Evolutionary conservation across 768 basidiomycete species (phyloP).

Genomic region (Hydnum rufescens): DNA sequence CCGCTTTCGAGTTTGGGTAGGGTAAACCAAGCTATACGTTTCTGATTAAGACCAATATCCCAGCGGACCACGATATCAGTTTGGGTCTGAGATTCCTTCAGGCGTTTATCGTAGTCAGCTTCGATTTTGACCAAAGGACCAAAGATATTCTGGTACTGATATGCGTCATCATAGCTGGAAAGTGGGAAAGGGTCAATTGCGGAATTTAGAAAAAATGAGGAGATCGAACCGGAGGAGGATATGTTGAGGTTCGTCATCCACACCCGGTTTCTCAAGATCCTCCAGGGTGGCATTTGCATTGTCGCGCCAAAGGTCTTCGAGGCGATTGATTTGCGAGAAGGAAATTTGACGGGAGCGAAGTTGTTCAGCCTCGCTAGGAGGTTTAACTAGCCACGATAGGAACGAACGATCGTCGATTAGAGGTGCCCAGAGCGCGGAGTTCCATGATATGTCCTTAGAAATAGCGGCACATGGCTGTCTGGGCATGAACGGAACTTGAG

Average conservation of each 20-base stretch:
- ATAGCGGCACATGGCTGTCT: slow-evolving; percentile 97
- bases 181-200: not conserved
- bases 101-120: slow-evolving; percentile 92
- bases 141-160: slow-evolving; percentile 99
- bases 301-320: slow-evolving; percentile 96
- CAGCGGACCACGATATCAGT: slow-evolving; percentile 90
- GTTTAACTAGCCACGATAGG: slow-evolving; percentile 97
- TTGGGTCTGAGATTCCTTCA: slow-evolving; percentile 98
- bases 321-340: slow-evolving; percentile 87
- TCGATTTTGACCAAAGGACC: slow-evolving; percentile 99
- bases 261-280: slow-evolving; percentile 91
- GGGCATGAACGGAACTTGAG: slow-evolving; percentile 1
- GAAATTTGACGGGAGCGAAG: slow-evolving; percentile 92
- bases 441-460: slow-evolving; percentile 97
- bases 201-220: not conserved
- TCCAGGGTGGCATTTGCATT: slow-evolving; percentile 87
- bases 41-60: slow-evolving; percentile 97
- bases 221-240: slow-evolving; percentile 40
- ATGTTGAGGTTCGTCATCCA: slow-evolving; percentile 93
- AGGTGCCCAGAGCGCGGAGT: slow-evolving; percentile 91
- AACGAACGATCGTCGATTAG: slow-evolving; percentile 97
- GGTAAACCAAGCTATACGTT: slow-evolving; percentile 94
- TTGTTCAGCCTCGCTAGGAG: slow-evolving; percentile 90
- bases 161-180: slow-evolving; percentile 78
- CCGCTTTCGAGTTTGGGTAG: slow-evolving; percentile 96